Evolutionary conservation across 2,329 filamentous ascomycete genomes (phyloP), one percentile per base, ranked within the genome.

Genomic region (Teratosphaeria zuluensis): DNA sequence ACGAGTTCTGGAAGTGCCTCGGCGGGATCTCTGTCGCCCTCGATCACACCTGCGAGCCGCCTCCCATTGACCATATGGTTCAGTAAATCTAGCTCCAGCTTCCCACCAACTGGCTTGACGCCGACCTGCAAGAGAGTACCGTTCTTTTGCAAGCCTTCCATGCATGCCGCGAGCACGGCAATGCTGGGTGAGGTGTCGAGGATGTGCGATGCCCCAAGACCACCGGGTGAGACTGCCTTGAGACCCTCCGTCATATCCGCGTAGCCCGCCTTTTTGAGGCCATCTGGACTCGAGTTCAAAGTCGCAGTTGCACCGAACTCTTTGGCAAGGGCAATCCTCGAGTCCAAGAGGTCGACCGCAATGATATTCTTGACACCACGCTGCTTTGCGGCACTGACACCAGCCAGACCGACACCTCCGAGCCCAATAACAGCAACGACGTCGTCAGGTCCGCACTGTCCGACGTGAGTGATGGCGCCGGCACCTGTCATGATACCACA

Each of bases 221-320:
- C 42, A 11, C 42, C 42, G 19, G 42, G 42, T 8, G 42, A 48
- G 16, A 48, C n/a, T 21, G 42, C 42, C 19, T 5, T 48, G 42
- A 48, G n/a, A 8, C 42, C 42, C 19, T 48, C n/a, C 16, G 42
- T 48, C 19, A 48, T 48, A n/a, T 48, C 42, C 19, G 42, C 42
- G 19, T 48, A 48, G 42, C 42, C 42, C 19, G 42, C 42, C n/a
- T 48, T 19, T n/a, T 48, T 48, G n/a, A 48, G 42, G n/a, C 42
- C 42, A 21, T 48, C 42, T 6, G 42, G 6, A 21, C 52, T 53
- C 24, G 28, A 16, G 21, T 77, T 66, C 31, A 77, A 69, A 0
- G 65, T 64, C 54, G 76, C 68, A 1, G 74, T 76, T 8, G 74
- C 74, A 3, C 75, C 75, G 12, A 76, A 64, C 12, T 66, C 59